Percentiles rank a stretch among this genome's conserved stretches.
These are phyloP conservation scores for Eucalyptus viminalis DNA, from an alignment of 345 rosid species.

Conservation along the genomic window DNA sequence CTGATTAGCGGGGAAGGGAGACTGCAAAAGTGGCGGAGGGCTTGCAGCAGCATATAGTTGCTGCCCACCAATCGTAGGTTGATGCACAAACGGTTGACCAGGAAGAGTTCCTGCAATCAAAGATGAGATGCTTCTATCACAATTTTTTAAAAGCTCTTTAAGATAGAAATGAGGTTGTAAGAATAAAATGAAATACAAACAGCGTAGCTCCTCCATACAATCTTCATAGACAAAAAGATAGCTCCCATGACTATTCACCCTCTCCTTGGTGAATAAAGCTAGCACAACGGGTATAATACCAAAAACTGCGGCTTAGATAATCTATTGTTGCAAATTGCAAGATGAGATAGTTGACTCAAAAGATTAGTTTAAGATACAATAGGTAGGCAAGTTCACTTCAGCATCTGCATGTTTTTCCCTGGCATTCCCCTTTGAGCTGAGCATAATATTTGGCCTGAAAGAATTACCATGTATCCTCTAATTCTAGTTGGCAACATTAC, in stretches of 20 bases:
- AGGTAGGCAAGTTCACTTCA: not conserved
- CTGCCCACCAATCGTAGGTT: not conserved
- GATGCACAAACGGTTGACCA: not conserved
- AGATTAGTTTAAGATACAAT: not conserved
- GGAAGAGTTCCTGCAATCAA: not conserved
- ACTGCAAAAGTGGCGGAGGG: not conserved
- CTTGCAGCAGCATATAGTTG: not conserved
- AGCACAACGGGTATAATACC: not conserved
- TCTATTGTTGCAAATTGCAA: not conserved
- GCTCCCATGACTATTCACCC: not conserved
- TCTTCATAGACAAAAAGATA: not conserved
- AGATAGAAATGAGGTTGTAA: not conserved
- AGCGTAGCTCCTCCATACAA: not conserved
- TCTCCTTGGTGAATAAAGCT: not conserved
- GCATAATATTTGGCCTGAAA: not conserved
- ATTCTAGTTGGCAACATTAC: not conserved
- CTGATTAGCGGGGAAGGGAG: not conserved
- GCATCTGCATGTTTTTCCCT: not conserved
- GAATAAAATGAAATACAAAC: not conserved
- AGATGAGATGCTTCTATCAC: not conserved
- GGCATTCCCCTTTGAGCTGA: not conserved
- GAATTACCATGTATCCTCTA: not conserved
- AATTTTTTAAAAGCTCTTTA: not conserved
- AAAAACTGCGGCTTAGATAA: not conserved
- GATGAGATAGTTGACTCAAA: not conserved